Conservation (phyloP, 2,329 filamentous ascomycete genomes). For the Dactylonectria macrodidyma region DNA sequence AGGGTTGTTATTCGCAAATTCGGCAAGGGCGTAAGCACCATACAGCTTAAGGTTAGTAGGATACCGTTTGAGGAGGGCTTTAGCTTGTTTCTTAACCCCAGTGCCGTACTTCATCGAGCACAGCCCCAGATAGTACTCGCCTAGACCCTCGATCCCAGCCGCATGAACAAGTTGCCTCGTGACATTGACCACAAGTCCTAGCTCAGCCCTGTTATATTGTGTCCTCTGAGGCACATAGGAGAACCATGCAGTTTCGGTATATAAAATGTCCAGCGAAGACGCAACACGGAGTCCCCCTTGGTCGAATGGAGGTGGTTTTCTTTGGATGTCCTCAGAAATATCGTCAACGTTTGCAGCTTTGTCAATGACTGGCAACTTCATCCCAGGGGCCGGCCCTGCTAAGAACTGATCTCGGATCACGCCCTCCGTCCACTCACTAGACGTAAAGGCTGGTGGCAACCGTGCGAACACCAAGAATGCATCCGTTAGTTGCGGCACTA, state of each 20-base stretch:
- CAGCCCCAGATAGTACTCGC: slow-evolving; percentile 80
- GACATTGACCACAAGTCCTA: slow-evolving; percentile 66
- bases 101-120: slow-evolving; percentile 69
- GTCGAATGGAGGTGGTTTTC: slow-evolving; percentile 49
- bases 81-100: slow-evolving; percentile 78
- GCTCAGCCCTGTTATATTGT: slow-evolving; percentile 47
- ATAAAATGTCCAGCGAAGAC: slow-evolving; percentile 67
- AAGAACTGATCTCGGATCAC: slow-evolving; percentile 53
- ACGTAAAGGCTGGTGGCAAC: slow-evolving; percentile 66
- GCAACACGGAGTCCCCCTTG: slow-evolving; percentile 49
- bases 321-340: slow-evolving; percentile 39
- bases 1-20: slow-evolving; percentile 70
- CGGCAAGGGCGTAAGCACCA: slow-evolving; percentile 83
- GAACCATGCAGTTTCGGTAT: slow-evolving; percentile 64
- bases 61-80: slow-evolving; percentile 78
- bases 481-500: slow-evolving; percentile 71
- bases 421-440: slow-evolving; percentile 47
- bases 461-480: slow-evolving; percentile 79
- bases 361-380: slow-evolving; percentile 15
- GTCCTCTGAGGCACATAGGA: slow-evolving; percentile 52
- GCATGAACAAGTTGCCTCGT: slow-evolving; percentile 73
- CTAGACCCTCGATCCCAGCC: slow-evolving; percentile 58
- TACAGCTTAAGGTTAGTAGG: slow-evolving; percentile 79
- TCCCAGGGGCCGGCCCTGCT: slow-evolving; percentile 10
- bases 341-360: slow-evolving; percentile 25